phyloP scores from a whole-genome alignment of 805 yeast genomes.

The Metschnikowia rubicola region DNA sequence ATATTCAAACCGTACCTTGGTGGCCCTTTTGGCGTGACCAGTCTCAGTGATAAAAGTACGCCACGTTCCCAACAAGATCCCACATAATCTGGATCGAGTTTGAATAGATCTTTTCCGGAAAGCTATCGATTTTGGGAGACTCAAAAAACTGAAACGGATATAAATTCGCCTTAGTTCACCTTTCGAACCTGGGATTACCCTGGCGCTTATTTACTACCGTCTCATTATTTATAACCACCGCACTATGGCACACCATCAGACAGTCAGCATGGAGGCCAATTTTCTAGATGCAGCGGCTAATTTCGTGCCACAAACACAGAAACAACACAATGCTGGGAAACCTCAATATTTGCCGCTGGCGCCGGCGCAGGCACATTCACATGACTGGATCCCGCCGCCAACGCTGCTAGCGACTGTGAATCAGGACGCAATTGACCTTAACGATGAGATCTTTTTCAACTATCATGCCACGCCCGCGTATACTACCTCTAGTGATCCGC shows the following conservation, averaged over 20 bases:
- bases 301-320: neutral
- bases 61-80: too few species aligned
- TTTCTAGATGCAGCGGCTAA: conserved; percentile 1
- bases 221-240: neutral
- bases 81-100: too few species aligned
- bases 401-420: conserved; percentile 15
- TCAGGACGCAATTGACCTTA: conserved; percentile 21
- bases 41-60: too few species aligned
- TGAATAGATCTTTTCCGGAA: too few species aligned
- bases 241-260: conserved; percentile 5
- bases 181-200: too few species aligned
- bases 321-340: neutral
- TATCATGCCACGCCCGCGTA: conserved; percentile 6
- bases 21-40: too few species aligned
- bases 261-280: conserved; percentile 7
- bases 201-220: neutral
- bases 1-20: too few species aligned
- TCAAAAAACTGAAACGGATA: too few species aligned
- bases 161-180: too few species aligned
- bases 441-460: conserved; percentile 26
- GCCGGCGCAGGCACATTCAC: neutral
- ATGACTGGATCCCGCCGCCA: conserved; percentile 18
- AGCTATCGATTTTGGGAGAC: too few species aligned
- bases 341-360: neutral
- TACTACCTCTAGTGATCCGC: conserved; percentile 3